A percentile compares a stretch with the other conserved stretches of the same genome.
Evolutionary conservation across 768 basidiomycete species (phyloP).

Genomic region (Panaeolus papilionaceus): DNA sequence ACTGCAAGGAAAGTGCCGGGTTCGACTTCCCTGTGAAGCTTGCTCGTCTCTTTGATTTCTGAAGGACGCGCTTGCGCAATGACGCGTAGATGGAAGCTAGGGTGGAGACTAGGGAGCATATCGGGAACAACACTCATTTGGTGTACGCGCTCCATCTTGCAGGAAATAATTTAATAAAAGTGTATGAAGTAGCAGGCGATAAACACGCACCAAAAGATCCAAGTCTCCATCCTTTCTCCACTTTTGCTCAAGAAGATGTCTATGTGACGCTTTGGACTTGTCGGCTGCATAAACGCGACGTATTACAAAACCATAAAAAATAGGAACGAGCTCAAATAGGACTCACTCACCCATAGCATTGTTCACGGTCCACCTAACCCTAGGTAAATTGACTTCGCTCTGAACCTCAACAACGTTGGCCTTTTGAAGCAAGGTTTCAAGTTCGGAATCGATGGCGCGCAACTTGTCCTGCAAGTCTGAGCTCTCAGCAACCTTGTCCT

Average conservation of each 20-base stretch:
- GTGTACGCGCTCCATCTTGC: constrained; percentile 89
- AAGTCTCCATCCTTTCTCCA: constrained; percentile 88
- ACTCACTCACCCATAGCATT: constrained; percentile 77
- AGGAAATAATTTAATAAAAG: constrained; percentile 1
- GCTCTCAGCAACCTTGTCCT: constrained; percentile 29
- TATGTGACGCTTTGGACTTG: constrained; percentile 70
- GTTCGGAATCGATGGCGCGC: constrained; percentile 38
- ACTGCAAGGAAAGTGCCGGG: constrained; percentile 75
- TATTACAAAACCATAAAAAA: neutral
- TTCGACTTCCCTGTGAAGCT: constrained; percentile 56
- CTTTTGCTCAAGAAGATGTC: constrained; percentile 81
- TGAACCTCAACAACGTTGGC: constrained; percentile 74
- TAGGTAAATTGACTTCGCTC: constrained; percentile 84
- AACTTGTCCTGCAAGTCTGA: constrained; percentile 37
- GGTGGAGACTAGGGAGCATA: constrained; percentile 72
- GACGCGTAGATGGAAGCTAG: constrained; percentile 77
- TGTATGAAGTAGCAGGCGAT: neutral
- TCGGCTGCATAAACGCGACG: constrained; percentile 50
- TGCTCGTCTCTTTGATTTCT: constrained; percentile 39
- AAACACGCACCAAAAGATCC: constrained; percentile 76
- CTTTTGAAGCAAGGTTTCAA: constrained; percentile 54
- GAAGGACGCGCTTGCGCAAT: constrained; percentile 43
- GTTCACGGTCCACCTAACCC: constrained; percentile 76
- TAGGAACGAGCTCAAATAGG: neutral
- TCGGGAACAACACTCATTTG: constrained; percentile 95